These are phyloP conservation scores for Phlyctochytrium bullatum DNA, from an alignment of 192 early-diverging fungal genomes.

Conservation along the genomic window DNA sequence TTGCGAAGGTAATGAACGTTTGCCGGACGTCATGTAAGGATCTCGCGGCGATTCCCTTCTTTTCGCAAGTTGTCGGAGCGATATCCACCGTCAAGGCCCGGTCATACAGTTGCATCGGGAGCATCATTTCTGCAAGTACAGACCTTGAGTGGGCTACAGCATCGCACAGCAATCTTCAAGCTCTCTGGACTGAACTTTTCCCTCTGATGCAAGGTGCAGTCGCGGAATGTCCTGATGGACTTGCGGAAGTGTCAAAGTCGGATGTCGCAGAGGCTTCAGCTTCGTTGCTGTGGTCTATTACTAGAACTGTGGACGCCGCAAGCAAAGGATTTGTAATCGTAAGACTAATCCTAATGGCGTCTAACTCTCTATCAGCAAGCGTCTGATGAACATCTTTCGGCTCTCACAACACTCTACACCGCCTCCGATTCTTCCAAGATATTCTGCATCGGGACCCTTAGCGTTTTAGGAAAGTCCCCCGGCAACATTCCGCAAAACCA, in stretches of 20 bases:
- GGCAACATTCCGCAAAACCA: constrained; percentile 8
- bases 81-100: too few species aligned
- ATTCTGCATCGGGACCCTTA: constrained; percentile 71
- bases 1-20: too few species aligned
- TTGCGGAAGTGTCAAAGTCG: neutral
- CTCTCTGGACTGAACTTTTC: constrained; percentile 25
- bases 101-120: neutral
- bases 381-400: constrained; percentile 41
- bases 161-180: constrained; percentile 1
- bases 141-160: constrained; percentile 20
- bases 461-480: constrained; percentile 58
- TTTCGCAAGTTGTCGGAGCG: too few species aligned
- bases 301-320: constrained; percentile 58
- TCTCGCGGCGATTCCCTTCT: too few species aligned
- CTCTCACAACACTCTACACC: constrained; percentile 23
- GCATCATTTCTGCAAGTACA: constrained; percentile 3
- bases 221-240: constrained; percentile 47
- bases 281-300: constrained; percentile 75
- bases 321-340: constrained; percentile 5
- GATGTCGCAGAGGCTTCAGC: constrained; percentile 60
- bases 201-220: constrained; percentile 38
- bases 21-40: too few species aligned
- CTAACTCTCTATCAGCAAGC: constrained; percentile 42
- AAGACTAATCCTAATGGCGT: constrained; percentile 44
- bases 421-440: constrained; percentile 57